Evolutionary conservation across 768 basidiomycete species (phyloP), one percentile per base, ranked within the genome.

Genomic region (Termitomyces sp.): DNA sequence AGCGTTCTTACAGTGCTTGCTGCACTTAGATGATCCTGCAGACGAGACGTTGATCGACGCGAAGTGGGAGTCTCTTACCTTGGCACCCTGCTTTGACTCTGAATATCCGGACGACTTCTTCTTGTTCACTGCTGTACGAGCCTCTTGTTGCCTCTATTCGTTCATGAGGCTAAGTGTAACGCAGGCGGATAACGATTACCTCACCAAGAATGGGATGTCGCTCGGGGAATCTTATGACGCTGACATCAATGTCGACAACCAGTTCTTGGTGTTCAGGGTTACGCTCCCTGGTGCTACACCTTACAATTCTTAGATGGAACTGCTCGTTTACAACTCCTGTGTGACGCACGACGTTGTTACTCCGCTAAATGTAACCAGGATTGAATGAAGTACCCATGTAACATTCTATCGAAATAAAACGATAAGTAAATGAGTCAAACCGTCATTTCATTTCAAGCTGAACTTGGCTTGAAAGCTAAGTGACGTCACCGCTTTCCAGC

Each of bases 31-130:
- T 56, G 34, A 57, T 37, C 81, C 81, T 4, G 71, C 77, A 57
- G 81, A 86, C 62, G 62, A 74, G 38, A 83, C 80, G 0, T 75
- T 87, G n/a, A 81, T 89, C 53, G 80, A 81, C 62, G 81, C 79
- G 0, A 89, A 89, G 72, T 89, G 86, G 86, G 88, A 89, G 67
- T 84, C 83, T 1, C 74, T 87, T 14, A 82, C 85, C 8, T 73
- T 89, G 7, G 86, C 83, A 3, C 80, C 86, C 0, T 79, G 79
- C 20, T 68, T 76, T 11, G 85, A 86, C 62, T 70, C 76, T 1
- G 70, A 64, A 1, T 79, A 74, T 70, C 88, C 87, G 0, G 72
- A 89, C 63, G 88, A 89, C 66, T 88, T 81, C 68, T 89, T 89
- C 77, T 71, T 89, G 42, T 86, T 88, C 74, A 83, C 83, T 12